Conservation (phyloP, 805 yeast genomes). For the Zygosaccharomyces gambellarensis region DNA sequence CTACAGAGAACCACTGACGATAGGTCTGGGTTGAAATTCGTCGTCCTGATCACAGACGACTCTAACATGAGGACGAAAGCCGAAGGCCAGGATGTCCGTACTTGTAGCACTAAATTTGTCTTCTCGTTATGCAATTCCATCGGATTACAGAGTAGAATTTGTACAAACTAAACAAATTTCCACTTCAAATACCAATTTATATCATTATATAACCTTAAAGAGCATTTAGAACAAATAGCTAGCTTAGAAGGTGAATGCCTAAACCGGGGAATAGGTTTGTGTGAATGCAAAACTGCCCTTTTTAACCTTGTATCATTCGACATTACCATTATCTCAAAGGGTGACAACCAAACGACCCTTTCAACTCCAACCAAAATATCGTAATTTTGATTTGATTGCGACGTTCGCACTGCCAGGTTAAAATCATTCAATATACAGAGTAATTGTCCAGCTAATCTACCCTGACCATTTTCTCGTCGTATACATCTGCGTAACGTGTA, state of each 20-base stretch:
- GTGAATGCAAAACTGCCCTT: conserved; percentile 6
- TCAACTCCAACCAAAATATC: conserved; percentile 7
- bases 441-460: background rate
- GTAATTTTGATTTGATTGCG: conserved; percentile 1
- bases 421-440: background rate
- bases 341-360: conserved; percentile 2
- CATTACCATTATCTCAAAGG: conserved; percentile 9
- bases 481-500: background rate
- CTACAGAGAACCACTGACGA: conserved; percentile 17
- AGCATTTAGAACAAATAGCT: conserved; percentile 18
- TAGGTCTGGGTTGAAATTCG: conserved; percentile 44
- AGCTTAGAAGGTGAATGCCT: conserved; percentile 1
- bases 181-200: conserved; percentile 21
- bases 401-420: conserved; percentile 2
- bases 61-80: conserved; percentile 66
- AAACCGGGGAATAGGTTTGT: background rate
- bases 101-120: conserved; percentile 33
- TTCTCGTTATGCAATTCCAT: conserved; percentile 31
- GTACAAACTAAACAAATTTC: conserved; percentile 24
- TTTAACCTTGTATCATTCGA: background rate
- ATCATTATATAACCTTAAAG: conserved; percentile 14
- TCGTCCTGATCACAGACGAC: conserved; percentile 69
- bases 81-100: conserved; percentile 27
- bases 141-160: conserved; percentile 19
- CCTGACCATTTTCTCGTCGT: background rate